Evolutionary conservation across 225 moss, liverwort and hornwort species (phyloP), one percentile per base, ranked within the genome.

Genomic region (Bryoerythrophyllum caledonicum): DNA sequence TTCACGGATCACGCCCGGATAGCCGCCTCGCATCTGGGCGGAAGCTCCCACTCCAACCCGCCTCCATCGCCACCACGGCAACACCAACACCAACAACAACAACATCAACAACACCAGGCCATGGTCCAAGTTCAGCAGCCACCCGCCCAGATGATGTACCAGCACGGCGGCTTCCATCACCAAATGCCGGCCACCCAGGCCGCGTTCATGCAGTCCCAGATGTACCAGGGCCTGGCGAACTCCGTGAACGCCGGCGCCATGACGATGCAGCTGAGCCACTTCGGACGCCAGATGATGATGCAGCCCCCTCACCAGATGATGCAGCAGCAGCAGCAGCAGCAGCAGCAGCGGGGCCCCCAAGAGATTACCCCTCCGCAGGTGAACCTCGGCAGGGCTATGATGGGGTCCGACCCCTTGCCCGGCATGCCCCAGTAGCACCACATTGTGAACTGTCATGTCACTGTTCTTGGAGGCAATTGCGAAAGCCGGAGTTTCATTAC

Each of bases 1-100:
- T 88, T 91, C 51, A 53, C 90, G 12, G 89, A 99, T 73, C 83
- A 91, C 67, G 89, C 86, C 27, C 90, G 90, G 26, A 87, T 94
- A 66, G 82, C 87, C 56, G 89, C 89, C 28, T 84, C 90, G 68
- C 87, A 88, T 58, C 60, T 93, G 32, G 88, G 89, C 23, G 86
- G 90, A 66, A 74, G 88, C 53, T 73, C 83, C 6, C 74, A 75
- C 81, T 71, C 66, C 24, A 62, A 76, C 38, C 56, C 64, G 11
- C 82, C 76, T 25, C 69, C 82, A 70, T 85, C 82, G 59, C 86
- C 82, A 1, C 83, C 70, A 57, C 78, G 77, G 63, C 87, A 62
- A 41, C 72, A 17, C 1, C 48, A 49, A 17, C 48, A 7, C 1
- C 37, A 37, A 37, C 37, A 37, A 7, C 37, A 7, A 6, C 37